Base-by-base conservation (phyloP, 2,329 filamentous ascomycete genomes). In the Bipolaris sorokiniana region DNA sequence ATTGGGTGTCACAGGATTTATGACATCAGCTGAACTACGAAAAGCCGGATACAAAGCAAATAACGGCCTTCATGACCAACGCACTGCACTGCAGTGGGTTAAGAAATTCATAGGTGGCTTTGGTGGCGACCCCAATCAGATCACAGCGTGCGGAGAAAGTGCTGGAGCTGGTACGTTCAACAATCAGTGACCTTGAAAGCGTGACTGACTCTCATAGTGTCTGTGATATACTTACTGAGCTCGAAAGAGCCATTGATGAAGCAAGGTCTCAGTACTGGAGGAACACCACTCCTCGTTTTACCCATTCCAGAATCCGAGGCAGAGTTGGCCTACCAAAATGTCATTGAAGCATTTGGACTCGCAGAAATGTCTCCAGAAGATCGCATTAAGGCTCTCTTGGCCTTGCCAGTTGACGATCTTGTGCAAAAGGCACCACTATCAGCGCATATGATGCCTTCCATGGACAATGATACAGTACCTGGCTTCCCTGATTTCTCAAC, bases 1-100 rank as follows among this genome's bases (percentile, higher is more conserved):
- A 13, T 48, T 76, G 10, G 73, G 73, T 18, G 58, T 67, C 7
- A 56, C 68, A 1, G 73, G 73, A 2, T 75, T 73, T 45, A 42
- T 84, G 49, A 82, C 81, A 3, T 84, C 82, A 0, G 66, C 77
- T 42, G 82, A 82, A 47, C 68, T 84, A 16, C 74, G 77, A 3
- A 70, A 78, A 20, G 78, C 77, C 4, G 81, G 80, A 0, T 76
- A 73, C 46, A 67, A 69, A 52, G 59, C 72, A 1, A 76, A 76
- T 47, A 76, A 76, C 49, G 73, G 69, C 7, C 65, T 72, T 6
- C 70, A 67, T 44, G 74, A 76, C 46, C 77, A 78, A 50, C 65
- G 70, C 4, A 65, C 67, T 4, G 77, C 77, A 6, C 52, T 79
- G 15, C 56, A 64, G 47, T 79, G 77, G 77, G 61, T 78, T 6